Percentiles rank a stretch among this genome's conserved stretches.
phyloP scores from a whole-genome alignment of 2,329 filamentous ascomycete species.

The Neurospora sp. region DNA sequence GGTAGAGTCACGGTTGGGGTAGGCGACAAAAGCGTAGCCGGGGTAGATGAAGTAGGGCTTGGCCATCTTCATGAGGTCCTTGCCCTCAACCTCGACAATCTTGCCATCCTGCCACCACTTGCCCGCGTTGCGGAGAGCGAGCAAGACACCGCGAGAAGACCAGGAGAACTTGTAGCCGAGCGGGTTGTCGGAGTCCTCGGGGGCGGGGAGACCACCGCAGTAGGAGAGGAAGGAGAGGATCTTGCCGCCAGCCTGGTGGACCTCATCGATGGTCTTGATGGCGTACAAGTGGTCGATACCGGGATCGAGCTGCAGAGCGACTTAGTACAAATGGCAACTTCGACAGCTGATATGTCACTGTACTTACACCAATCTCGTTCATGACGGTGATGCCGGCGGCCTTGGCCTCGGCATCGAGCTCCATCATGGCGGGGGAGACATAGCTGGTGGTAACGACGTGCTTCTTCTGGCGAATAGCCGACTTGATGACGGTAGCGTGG shows the following conservation, averaged over 20 bases:
- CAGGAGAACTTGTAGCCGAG: conserved; percentile 89
- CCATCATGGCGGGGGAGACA: conserved; percentile 84
- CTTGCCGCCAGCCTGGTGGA: conserved; percentile 82
- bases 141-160: conserved; percentile 70
- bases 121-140: conserved; percentile 79
- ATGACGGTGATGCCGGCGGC: conserved; percentile 91
- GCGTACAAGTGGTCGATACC: conserved; percentile 71
- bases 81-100: conserved; percentile 52
- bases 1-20: conserved; percentile 87
- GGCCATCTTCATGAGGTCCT: conserved; percentile 73
- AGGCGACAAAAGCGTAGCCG: conserved; percentile 77
- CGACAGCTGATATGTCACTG: not conserved
- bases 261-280: conserved; percentile 76
- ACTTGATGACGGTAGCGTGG: conserved; percentile 85
- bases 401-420: conserved; percentile 74
- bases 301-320: conserved; percentile 36
- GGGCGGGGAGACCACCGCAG: conserved; percentile 69
- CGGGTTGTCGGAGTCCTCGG: conserved; percentile 74
- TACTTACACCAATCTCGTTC: conserved; percentile 76
- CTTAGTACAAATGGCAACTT: conserved; percentile 18
- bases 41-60: conserved; percentile 90
- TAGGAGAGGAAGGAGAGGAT: conserved; percentile 72
- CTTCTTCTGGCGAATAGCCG: conserved; percentile 87
- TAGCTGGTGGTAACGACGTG: conserved; percentile 93
- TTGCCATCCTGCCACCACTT: conserved; percentile 74